A percentile compares a stretch with the other conserved stretches of the same genome.
Conservation (phyloP, 345 rosid genomes). For the Gossypium herbaceum region DNA sequence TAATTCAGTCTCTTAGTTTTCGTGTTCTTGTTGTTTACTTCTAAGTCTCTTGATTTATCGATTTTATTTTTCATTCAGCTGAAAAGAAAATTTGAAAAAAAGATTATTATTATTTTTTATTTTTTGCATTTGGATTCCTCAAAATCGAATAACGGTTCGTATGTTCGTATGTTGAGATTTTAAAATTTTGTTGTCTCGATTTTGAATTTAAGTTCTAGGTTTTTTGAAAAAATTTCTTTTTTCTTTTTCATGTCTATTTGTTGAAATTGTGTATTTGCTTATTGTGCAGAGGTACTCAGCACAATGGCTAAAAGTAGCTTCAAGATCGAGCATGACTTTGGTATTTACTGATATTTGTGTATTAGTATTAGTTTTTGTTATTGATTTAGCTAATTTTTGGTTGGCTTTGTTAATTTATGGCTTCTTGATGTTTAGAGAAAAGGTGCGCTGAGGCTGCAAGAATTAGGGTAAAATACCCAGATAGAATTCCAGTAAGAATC, state of each 20-base stretch:
- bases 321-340: slow-evolving; percentile 64
- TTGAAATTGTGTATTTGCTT: neutral
- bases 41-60: neutral
- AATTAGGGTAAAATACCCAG: slow-evolving; percentile 69
- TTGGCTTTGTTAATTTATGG: neutral
- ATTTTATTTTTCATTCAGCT: neutral
- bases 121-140: neutral
- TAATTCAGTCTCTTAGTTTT: neutral
- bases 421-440: slow-evolving; percentile 42
- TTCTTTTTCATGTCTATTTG: neutral
- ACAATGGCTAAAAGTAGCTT: slow-evolving; percentile 54
- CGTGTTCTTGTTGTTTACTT: neutral
- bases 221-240: neutral
- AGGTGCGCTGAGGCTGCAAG: slow-evolving; percentile 68
- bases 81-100: neutral
- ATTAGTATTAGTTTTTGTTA: neutral
- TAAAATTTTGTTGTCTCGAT: neutral
- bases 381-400: neutral
- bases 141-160: neutral
- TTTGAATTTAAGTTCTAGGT: neutral
- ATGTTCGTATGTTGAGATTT: neutral
- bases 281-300: slow-evolving; percentile 15
- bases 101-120: no score
- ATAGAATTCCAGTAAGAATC: slow-evolving; percentile 61
- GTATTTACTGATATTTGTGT: slow-evolving; percentile 26